Conservation (phyloP, 257 asterid genomes). For the Nicotiana tomentosiformis region DNA sequence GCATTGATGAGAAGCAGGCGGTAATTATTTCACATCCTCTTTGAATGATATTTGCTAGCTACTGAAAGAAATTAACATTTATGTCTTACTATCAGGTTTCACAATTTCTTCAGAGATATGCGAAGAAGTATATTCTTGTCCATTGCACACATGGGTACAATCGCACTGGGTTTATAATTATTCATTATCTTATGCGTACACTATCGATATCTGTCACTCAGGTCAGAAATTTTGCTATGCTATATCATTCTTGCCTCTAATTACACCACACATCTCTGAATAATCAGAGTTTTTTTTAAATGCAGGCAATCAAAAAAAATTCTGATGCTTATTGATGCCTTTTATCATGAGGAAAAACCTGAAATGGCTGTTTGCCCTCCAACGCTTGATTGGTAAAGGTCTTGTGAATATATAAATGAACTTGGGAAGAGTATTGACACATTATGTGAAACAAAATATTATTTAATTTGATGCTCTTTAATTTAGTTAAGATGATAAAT, state of each 20-base stretch:
- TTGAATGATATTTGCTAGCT: not conserved
- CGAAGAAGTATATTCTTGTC: conserved; percentile 29
- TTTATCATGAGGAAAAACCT: conserved; percentile 86
- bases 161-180: conserved; percentile 92
- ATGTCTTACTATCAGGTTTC: conserved; percentile 42
- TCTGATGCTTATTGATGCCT: conserved; percentile 40
- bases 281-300: not conserved
- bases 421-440: too few species aligned
- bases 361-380: conserved; percentile 69
- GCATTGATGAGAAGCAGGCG: not conserved
- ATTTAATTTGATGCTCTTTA: too few species aligned
- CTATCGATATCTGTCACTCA: conserved; percentile 61
- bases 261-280: not conserved
- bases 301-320: conserved; percentile 74
- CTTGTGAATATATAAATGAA: conserved; percentile 23
- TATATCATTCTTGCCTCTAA: not conserved
- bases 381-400: conserved; percentile 85
- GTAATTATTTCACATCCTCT: not conserved
- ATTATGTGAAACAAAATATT: too few species aligned
- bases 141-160: conserved; percentile 99
- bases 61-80: not conserved
- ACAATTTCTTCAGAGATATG: not conserved
- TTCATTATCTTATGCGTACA: conserved; percentile 89
- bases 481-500: too few species aligned
- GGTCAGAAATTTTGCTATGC: conserved; percentile 36